Base-by-base conservation (phyloP, 441 rosid genomes). In the Geranium incanum region DNA sequence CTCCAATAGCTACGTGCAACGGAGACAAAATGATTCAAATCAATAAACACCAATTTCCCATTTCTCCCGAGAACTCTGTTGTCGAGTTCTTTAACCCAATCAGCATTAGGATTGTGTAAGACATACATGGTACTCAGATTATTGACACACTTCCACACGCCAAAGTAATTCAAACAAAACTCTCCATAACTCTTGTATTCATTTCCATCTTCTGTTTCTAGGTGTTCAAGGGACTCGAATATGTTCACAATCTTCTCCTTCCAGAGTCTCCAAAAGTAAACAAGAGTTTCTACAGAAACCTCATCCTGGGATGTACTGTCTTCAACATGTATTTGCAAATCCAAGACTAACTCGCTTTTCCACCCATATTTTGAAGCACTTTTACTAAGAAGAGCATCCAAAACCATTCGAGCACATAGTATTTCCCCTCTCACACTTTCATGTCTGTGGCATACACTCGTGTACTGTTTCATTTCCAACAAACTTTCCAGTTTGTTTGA, bases 161-260 rank as follows among this genome's bases (percentile, higher is more conserved):
- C 86, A 28, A 85, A 74, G 80, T 81, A 85, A 68, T 77, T 78
- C 70, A 85, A 68, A 76, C 88, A 86, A 74, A 86, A 86, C 43
- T 85, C 81, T 60, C 69, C 83, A 3, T 36, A 73, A 7, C 67
- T 74, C 68, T 64, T 38, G 1, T 7, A 64, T 64, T 79, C 81
- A 55, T 8, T 65, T 18, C 28, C 66, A 65, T 52, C 67, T 38
- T 11, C 68, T 4, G 33, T 68, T 68, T 72, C 78, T 66, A 71
- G 68, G 68, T 18, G 18, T 37, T 15, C 38, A 36, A 83, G 82
- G 71, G 36, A 78, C 43, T 75, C 70, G 3, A 85, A 45, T 64
- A 85, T 72, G n/a, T 68, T 65, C 45, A 78, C 41, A 38, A 85
- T 71, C 59, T 38, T 72, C 8, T 82, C 81, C 78, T 76, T 83